Conservation (phyloP, 306 rosid species). For the Quercus ilex region DNA sequence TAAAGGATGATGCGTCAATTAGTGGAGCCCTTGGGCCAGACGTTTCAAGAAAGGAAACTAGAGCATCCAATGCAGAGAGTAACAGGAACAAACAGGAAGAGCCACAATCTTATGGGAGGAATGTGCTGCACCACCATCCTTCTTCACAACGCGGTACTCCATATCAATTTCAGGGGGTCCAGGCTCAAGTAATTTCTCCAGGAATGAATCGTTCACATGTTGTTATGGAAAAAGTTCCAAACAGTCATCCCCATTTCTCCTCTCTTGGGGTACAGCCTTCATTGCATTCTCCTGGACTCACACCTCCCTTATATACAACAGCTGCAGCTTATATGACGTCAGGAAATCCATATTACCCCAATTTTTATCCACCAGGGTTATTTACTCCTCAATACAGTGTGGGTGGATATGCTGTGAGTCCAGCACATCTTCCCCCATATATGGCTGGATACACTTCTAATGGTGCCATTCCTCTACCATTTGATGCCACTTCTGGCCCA, state of each 20-base stretch:
- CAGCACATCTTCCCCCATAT: conserved; percentile 35
- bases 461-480: conserved; percentile 41
- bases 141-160: conserved; percentile 28
- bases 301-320: conserved; percentile 49
- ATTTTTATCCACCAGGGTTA: conserved; percentile 36
- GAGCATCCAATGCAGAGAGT: conserved; percentile 24
- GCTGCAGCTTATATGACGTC: conserved; percentile 46
- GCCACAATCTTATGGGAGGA: conserved; percentile 19
- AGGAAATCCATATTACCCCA: conserved; percentile 42
- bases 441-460: conserved; percentile 50
- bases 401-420: conserved; percentile 48
- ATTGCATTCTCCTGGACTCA: conserved; percentile 37
- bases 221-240: conserved; percentile 37
- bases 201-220: conserved; percentile 36
- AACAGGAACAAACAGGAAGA: conserved; percentile 26
- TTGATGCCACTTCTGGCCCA: conserved; percentile 38
- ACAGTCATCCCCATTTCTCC: conserved; percentile 39
- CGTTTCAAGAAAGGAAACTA: conserved; percentile 18
- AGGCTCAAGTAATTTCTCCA: conserved; percentile 33
- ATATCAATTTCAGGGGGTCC: conserved; percentile 35
- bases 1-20: conserved; percentile 20
- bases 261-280: conserved; percentile 41
- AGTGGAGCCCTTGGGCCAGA: conserved; percentile 23
- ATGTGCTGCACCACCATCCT: conserved; percentile 26
- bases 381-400: conserved; percentile 38